phyloP scores from a whole-genome alignment of 2,329 filamentous ascomycete genomes.

The Lachnellula arida region DNA sequence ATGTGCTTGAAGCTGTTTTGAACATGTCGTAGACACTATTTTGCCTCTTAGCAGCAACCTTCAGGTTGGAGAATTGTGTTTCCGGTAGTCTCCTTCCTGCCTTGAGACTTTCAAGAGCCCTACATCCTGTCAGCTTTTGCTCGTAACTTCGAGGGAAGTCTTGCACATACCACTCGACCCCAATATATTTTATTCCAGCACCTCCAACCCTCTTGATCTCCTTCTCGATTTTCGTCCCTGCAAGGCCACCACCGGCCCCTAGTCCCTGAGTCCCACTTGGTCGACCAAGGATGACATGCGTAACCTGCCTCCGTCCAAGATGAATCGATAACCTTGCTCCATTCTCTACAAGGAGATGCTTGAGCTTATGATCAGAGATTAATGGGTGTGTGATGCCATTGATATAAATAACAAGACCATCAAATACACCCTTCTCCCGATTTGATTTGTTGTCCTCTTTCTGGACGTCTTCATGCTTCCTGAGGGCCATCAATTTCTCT shows the following conservation, averaged over 20 bases:
- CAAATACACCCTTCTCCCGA: conserved; percentile 50
- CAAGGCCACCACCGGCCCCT: conserved; percentile 69
- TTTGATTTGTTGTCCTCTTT: conserved; percentile 36
- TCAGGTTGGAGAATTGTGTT: conserved; percentile 61
- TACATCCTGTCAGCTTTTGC: conserved; percentile 31
- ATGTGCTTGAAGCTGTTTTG: conserved; percentile 17
- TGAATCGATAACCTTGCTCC: conserved; percentile 68
- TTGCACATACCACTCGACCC: conserved; percentile 65
- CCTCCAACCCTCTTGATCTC: conserved; percentile 68
- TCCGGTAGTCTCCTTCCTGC: conserved; percentile 71
- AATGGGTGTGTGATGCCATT: conserved; percentile 80
- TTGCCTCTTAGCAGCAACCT: conserved; percentile 58
- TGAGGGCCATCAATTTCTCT: conserved; percentile 30
- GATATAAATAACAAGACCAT: conserved; percentile 71
- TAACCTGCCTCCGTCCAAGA: conserved; percentile 69
- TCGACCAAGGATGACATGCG: conserved; percentile 76
- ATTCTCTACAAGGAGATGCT: conserved; percentile 68
- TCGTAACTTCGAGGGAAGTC: neutral
- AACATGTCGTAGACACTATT: conserved; percentile 58
- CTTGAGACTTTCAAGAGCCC: conserved; percentile 80
- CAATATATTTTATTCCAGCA: conserved; percentile 71
- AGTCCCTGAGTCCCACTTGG: conserved; percentile 40
- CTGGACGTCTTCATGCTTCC: conserved; percentile 46
- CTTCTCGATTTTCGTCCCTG: conserved; percentile 73
- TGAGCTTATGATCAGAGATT: conserved; percentile 82